These are phyloP conservation scores for Westerdykella ornata DNA, from an alignment of 2,329 filamentous ascomycete species.

Conservation along the genomic window DNA sequence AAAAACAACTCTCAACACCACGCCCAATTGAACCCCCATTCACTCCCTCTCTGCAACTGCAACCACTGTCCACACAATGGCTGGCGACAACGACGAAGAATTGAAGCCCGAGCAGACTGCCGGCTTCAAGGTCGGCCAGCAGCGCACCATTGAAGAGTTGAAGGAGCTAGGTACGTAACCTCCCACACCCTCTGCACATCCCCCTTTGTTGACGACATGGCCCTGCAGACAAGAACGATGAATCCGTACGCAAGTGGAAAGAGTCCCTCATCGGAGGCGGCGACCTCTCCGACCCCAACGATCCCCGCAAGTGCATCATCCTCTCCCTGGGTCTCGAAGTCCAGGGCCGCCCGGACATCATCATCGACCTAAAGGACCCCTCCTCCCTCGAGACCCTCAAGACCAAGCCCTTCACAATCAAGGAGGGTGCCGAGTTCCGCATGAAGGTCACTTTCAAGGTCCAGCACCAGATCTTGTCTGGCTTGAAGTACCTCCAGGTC, in stretches of 20 bases:
- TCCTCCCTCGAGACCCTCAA: conserved; percentile 73
- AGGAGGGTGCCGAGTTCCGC: conserved; percentile 87
- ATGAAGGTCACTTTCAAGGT: conserved; percentile 95
- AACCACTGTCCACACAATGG: conserved; percentile 15
- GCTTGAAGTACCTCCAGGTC: conserved; percentile 90
- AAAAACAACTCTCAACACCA: neutral
- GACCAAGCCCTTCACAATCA: conserved; percentile 92
- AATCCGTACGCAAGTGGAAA: conserved; percentile 96
- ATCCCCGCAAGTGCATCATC: conserved; percentile 89
- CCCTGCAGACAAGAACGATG: conserved; percentile 61
- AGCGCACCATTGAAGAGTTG: conserved; percentile 96
- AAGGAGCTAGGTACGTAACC: conserved; percentile 73
- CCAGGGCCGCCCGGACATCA: conserved; percentile 73
- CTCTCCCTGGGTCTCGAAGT: conserved; percentile 82
- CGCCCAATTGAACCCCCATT: conserved; percentile 1
- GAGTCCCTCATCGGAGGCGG: conserved; percentile 68
- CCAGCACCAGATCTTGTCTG: conserved; percentile 91
- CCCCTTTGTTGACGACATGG: conserved; percentile 7
- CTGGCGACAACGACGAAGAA: conserved; percentile 59
- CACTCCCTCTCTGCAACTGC: conserved; percentile 6
- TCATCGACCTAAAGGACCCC: conserved; percentile 73
- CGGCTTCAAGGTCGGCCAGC: conserved; percentile 97
- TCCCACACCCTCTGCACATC: conserved; percentile 2
- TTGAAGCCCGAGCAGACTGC: conserved; percentile 80
- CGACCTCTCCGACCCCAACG: conserved; percentile 52